Conservation (phyloP, 2,329 filamentous ascomycete species). For the Aspergillus transmontanensis region DNA sequence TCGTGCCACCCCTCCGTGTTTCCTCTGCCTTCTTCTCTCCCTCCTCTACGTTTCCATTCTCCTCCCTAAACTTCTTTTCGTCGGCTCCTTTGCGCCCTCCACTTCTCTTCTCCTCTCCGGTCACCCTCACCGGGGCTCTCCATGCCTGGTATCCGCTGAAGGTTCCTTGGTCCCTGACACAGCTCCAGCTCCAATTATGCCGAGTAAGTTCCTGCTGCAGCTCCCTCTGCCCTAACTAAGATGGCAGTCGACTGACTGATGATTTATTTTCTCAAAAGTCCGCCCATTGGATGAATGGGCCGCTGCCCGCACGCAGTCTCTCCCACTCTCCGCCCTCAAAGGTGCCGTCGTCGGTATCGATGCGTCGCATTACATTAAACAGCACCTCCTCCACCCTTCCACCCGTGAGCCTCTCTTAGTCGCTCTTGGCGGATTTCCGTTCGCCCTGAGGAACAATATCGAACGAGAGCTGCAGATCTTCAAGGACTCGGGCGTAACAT, state of each 20-base stretch:
- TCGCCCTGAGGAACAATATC: conserved; percentile 74
- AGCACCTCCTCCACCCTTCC: conserved; percentile 69
- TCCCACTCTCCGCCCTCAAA: conserved; percentile 70
- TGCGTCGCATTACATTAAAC: conserved; percentile 83
- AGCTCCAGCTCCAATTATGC: conserved; percentile 34
- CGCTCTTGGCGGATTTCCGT: conserved; percentile 84
- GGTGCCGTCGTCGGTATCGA: conserved; percentile 80
- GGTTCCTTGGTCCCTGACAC: conserved; percentile 20
- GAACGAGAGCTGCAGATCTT: conserved; percentile 75
- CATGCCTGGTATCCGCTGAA: conserved; percentile 31
- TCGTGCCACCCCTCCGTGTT: background rate
- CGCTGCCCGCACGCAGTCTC: conserved; percentile 55
- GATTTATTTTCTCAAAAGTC: conserved; percentile 34
- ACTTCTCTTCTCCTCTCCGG: conserved; percentile 4
- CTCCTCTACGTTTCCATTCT: background rate
- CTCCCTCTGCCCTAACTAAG: conserved; percentile 8
- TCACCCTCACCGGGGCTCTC: conserved; percentile 23
- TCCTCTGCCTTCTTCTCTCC: background rate
- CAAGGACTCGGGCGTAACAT: conserved; percentile 69
- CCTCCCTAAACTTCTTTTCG: background rate
- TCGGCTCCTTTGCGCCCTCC: background rate
- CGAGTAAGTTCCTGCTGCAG: conserved; percentile 33
- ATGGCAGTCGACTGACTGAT: conserved; percentile 3
- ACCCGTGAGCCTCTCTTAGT: conserved; percentile 85
- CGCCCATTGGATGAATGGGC: conserved; percentile 61